phyloP scores from a whole-genome alignment of 805 yeast species.

The Candida easanensis region DNA sequence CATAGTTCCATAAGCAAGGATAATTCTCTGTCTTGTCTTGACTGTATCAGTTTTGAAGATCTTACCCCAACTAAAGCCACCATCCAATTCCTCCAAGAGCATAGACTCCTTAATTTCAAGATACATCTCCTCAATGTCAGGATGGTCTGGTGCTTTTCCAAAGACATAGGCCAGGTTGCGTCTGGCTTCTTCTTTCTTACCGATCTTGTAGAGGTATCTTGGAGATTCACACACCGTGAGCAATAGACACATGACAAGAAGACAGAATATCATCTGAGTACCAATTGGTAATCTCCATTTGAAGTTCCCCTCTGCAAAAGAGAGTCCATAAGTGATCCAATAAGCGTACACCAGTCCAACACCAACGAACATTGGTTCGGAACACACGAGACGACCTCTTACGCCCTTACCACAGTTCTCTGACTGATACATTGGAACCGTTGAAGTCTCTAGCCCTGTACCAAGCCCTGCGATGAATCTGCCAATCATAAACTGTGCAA shows the following conservation, averaged over 20 bases:
- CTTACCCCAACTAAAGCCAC: constrained; percentile 22
- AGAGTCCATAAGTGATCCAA: constrained; percentile 65
- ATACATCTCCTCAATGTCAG: constrained; percentile 19
- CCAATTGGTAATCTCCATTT: constrained; percentile 73
- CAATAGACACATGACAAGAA: constrained; percentile 9
- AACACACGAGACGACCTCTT: constrained; percentile 65
- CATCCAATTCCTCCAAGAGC: constrained; percentile 16
- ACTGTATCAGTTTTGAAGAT: constrained; percentile 30
- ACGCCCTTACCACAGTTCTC: constrained; percentile 65
- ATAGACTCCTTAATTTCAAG: constrained; percentile 17
- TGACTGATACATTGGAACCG: constrained; percentile 80
- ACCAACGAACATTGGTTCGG: constrained; percentile 61
- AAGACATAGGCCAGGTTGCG: constrained; percentile 37
- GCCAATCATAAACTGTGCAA: constrained; percentile 73
- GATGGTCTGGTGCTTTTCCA: constrained; percentile 24
- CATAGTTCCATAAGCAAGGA: constrained; percentile 11
- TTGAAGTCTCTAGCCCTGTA: constrained; percentile 74
- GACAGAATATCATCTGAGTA: constrained; percentile 54
- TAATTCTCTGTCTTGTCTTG: constrained; percentile 13
- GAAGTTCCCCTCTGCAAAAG: constrained; percentile 38
- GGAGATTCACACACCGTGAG: constrained; percentile 50
- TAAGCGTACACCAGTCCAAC: constrained; percentile 68
- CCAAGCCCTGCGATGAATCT: constrained; percentile 63
- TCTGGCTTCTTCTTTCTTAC: constrained; percentile 39
- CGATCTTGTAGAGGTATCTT: constrained; percentile 50